Conservation (phyloP, 306 rosid species). For the Vigna reflexopilosa region DNA sequence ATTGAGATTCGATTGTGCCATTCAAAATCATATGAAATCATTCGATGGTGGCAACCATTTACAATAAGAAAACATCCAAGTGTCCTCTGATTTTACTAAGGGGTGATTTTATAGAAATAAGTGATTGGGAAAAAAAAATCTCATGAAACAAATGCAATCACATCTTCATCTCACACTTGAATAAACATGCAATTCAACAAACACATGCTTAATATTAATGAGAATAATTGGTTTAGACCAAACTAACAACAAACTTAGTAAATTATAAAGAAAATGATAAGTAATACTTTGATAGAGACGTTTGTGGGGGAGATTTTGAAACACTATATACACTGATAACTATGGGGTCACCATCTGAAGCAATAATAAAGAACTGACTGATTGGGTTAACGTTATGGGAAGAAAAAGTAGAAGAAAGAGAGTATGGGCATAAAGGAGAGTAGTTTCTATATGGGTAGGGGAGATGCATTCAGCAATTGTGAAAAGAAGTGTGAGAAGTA, state of each 20-base stretch:
- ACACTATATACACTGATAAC: too few relatives aligned
- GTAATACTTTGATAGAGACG: neutral
- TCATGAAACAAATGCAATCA: neutral
- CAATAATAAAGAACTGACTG: neutral
- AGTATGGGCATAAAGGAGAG: neutral
- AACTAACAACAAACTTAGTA: neutral
- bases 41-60: neutral
- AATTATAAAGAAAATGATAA: neutral
- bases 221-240: neutral
- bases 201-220: neutral
- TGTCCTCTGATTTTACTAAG: neutral
- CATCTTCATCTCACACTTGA: neutral
- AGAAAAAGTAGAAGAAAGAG: neutral
- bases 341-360: neutral
- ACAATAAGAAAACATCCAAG: neutral
- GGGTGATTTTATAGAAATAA: neutral
- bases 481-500: neutral
- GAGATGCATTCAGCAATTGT: neutral
- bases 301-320: neutral
- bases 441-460: neutral
- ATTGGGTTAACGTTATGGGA: neutral
- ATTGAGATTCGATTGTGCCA: neutral
- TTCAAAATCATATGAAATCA: neutral
- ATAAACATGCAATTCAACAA: neutral
- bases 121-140: neutral